phyloP scores from a whole-genome alignment of 371 early-diverging fungal genomes.

The Rhizopus microsporus region DNA sequence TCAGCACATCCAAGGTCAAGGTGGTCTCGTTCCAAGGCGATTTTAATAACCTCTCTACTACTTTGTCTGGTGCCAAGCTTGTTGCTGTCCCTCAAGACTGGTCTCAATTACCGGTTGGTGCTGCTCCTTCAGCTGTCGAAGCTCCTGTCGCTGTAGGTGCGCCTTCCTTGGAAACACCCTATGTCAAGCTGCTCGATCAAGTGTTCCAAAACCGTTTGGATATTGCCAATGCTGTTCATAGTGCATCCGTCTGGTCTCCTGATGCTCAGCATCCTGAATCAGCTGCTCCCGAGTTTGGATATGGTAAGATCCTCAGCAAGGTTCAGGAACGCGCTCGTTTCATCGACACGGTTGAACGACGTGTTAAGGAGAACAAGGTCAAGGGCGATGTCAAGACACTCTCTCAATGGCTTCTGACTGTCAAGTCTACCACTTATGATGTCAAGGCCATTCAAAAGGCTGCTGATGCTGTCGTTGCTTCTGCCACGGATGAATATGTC shows the following conservation, averaged over 20 bases:
- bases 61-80: constrained; percentile 13
- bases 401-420: constrained; percentile 68
- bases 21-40: constrained; percentile 3
- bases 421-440: constrained; percentile 55
- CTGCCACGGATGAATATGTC: constrained; percentile 34
- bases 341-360: constrained; percentile 58
- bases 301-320: constrained; percentile 71
- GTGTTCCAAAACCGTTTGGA: constrained; percentile 77
- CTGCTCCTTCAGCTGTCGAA: neutral
- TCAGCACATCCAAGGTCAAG: constrained; percentile 6
- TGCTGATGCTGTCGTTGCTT: constrained; percentile 36
- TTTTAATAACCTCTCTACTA: constrained; percentile 5
- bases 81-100: constrained; percentile 20
- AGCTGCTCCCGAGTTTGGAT: constrained; percentile 86
- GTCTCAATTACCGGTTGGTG: constrained; percentile 10
- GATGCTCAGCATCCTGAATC: constrained; percentile 39
- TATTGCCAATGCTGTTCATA: constrained; percentile 72
- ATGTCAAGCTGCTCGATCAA: constrained; percentile 78
- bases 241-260: constrained; percentile 50
- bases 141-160: neutral
- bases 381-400: constrained; percentile 58
- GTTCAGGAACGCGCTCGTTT: constrained; percentile 74
- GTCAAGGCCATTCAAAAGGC: constrained; percentile 43
- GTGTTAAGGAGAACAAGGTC: constrained; percentile 57
- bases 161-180: constrained; percentile 66